Evolutionary conservation across 805 yeast species (phyloP), one percentile per base, ranked within the genome.

Genomic region (Ogataea chonburiensis): DNA sequence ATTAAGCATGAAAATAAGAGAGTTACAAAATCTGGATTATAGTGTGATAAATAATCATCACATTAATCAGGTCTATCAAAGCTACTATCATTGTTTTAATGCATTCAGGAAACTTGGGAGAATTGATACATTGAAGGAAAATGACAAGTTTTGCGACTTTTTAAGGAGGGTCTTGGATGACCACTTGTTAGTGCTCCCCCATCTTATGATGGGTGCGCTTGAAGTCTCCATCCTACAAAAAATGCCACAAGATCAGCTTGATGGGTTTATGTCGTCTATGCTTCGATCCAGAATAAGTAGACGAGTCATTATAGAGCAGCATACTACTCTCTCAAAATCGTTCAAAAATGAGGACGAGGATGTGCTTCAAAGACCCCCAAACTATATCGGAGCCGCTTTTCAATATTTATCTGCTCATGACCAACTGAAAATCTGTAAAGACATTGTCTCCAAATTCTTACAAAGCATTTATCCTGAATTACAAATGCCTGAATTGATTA

Each of bases 241-340:
- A 24, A 70, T 83, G 52, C 81, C 87, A 3, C 79, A 76, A 40
- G 61, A 67, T 2, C 66, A 79, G 29, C 62, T 91, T 46, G 96
- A 91, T 53, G 66, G 63, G 12, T 76, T 89, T 52, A 77, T 89
- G 71, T 79, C 88, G 9, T 72, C 82, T 5, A 73, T 88, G 71
- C 63, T 91, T 27, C 69, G 96, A 37, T 86, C 95, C 4, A 74
- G 98, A 53, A 86, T 91, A 24, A 82, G 95, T 48, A 70, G 98
- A 63, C 69, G 98, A 49, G 82, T 91, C 30, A 82, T 91, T 45
- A 86, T 87, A 27, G 96, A 91, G 63, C 96, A 91, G 57, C 98
- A 93, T 63, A 63, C 86, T 24, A 78, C 93, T 7, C 70, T 93
- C 34, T 77, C 95, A 0, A 73, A 78, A 22, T 75, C 83, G 42